Evolutionary conservation across 176 grass and related monocot genomes (phyloP), one percentile per base, ranked within the genome.

Genomic region (Aegilops umbellulata): DNA sequence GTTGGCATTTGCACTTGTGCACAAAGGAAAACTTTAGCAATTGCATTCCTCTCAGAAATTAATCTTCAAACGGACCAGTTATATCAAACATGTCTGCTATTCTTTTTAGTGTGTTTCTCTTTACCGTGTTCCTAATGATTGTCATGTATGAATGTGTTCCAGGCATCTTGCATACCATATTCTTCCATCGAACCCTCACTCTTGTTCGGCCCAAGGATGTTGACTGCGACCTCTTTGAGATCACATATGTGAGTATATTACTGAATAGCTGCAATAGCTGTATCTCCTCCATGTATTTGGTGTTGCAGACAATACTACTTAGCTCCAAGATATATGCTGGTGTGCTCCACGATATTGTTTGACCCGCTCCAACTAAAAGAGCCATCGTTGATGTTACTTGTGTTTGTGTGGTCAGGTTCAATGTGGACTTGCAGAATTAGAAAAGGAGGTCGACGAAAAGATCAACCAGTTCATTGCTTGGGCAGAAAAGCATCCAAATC

Each of bases 381-480:
- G 35, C 65, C 31, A 17, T 65, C 36, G 44, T 62, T 42, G 32
- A 41, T 38, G 23, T 60, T 29, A 19, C 7, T 36, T 57, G 7
- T 31, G 61, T 77, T 82, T 36, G 20, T 60, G 3, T 85, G 78
- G 68, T 34, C 71, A 98, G 97, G 94, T 94, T 39, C 94, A 98
- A 82, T 98, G 97, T 90, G 97, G 92, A 86, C 90, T 95, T 57
- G 69, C 84, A 38, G 92, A 98, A 53, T 70, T 95, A 94, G 93
- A 98, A 79, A 98, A 95, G 82, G 94, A 98, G 85, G 91, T 94
- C 11, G 90, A 98, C 89, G 97, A 95, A 86, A 98, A 92, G 87
- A 90, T 94, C 29, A 77, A 85, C 47, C 92, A 92, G 80, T 96
- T 95, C 31, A 81, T 73, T 87, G 60, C 74, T 84, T 98, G 97